Evolutionary conservation across 192 early-diverging fungal genomes (phyloP).

Genomic region (Irineochytrium annulatum): DNA sequence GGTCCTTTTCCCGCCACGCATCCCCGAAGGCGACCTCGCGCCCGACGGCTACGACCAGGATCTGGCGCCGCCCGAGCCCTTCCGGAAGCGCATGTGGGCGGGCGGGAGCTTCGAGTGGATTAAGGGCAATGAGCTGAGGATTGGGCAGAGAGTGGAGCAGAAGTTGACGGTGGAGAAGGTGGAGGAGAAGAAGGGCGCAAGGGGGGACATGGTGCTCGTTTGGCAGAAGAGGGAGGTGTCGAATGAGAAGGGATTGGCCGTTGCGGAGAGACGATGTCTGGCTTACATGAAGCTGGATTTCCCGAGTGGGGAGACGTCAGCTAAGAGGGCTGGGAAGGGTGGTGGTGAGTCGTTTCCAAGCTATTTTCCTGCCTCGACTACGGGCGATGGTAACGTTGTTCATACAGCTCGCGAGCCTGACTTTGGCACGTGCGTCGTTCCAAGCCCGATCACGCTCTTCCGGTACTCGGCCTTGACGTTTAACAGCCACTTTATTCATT

Average conservation of each 20-base stretch:
- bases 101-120: slow-evolving; percentile 63
- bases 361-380: too few species aligned
- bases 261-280: slow-evolving; percentile 64
- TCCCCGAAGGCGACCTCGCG: slow-evolving; percentile 60
- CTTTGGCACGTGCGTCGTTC: too few species aligned
- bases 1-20: slow-evolving; percentile 73
- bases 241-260: slow-evolving; percentile 56
- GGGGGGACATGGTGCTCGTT: slow-evolving; percentile 66
- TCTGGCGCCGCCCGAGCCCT: slow-evolving; percentile 72
- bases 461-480: slow-evolving; percentile 86
- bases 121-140: slow-evolving; percentile 51
- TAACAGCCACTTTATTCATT: slow-evolving; percentile 88
- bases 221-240: slow-evolving; percentile 58
- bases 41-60: slow-evolving; percentile 79
- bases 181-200: slow-evolving; percentile 45
- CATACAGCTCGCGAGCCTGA: too few species aligned
- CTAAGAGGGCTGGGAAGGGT: too few species aligned
- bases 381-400: too few species aligned
- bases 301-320: too few species aligned
- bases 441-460: slow-evolving; percentile 74
- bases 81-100: slow-evolving; percentile 81
- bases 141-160: slow-evolving; percentile 62
- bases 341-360: too few species aligned
- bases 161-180: slow-evolving; percentile 51
- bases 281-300: too few species aligned